Conservation (phyloP, 164 flowering plant genomes). For the Umbellularia californica region DNA sequence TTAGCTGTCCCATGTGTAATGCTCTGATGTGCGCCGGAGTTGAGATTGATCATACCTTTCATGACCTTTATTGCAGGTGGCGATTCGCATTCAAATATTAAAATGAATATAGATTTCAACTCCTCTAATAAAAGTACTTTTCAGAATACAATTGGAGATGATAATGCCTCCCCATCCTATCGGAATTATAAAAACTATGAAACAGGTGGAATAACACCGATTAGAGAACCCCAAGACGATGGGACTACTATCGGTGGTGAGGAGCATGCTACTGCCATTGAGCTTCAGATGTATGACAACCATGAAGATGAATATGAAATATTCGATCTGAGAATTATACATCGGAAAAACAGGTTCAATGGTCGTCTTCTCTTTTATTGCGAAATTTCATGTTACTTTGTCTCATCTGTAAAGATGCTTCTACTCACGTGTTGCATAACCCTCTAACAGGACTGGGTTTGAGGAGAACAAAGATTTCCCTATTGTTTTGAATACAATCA, state of each 20-base stretch:
- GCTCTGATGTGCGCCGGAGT: not conserved
- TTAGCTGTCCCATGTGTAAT: not conserved
- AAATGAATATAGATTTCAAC: slow-evolving; percentile 14
- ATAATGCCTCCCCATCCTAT: slow-evolving; percentile 17
- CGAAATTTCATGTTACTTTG: slow-evolving; percentile 1
- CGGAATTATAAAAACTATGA: slow-evolving; percentile 22
- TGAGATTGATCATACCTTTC: not conserved
- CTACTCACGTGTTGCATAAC: slow-evolving; percentile 15
- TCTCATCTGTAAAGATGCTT: not conserved
- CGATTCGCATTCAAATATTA: slow-evolving; percentile 14
- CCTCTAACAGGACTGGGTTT: slow-evolving; percentile 80
- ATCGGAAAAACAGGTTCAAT: slow-evolving; percentile 78
- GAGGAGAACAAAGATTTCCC: slow-evolving; percentile 88
- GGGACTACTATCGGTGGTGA: slow-evolving; percentile 29
- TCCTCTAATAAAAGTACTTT: slow-evolving; percentile 5
- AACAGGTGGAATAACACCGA: slow-evolving; percentile 19
- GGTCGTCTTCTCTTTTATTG: not conserved
- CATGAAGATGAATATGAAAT: slow-evolving; percentile 72
- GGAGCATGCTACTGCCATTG: slow-evolving; percentile 34
- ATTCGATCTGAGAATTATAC: slow-evolving; percentile 77
- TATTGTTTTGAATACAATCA: slow-evolving; percentile 57
- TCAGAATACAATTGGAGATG: slow-evolving; percentile 7
- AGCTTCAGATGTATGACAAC: slow-evolving; percentile 30
- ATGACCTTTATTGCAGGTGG: slow-evolving; percentile 4
- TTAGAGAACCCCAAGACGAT: slow-evolving; percentile 27